Evolutionary conservation across 2,329 filamentous ascomycete species (phyloP).

Genomic region (Ciborinia camelliae): DNA sequence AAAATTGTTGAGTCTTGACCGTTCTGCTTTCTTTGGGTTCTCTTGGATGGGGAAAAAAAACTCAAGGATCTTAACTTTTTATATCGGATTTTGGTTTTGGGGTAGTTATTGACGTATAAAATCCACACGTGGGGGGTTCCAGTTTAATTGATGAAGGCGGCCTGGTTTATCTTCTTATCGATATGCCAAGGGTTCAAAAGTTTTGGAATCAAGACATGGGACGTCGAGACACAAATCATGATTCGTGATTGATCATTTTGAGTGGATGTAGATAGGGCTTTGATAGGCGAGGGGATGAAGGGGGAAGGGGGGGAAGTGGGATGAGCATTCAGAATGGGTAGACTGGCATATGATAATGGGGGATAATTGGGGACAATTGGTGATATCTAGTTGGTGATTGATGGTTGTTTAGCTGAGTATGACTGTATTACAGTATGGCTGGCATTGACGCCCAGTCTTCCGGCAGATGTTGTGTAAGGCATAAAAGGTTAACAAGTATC

Average conservation of each 20-base stretch:
- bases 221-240: neutral
- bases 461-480: neutral
- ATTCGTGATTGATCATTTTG: neutral
- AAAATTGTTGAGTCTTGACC: too few relatives aligned
- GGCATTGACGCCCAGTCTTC: neutral
- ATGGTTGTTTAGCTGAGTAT: neutral
- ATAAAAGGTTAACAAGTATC: too few relatives aligned
- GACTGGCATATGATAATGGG: neutral
- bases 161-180: slow-evolving; percentile 13
- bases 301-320: neutral
- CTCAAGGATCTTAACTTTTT: slow-evolving; percentile 5
- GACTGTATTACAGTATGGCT: too few relatives aligned
- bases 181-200: slow-evolving; percentile 12
- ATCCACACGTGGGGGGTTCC: slow-evolving; percentile 9
- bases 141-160: slow-evolving; percentile 2
- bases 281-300: slow-evolving; percentile 5
- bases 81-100: slow-evolving; percentile 4
- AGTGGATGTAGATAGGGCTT: slow-evolving; percentile 12
- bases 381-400: neutral
- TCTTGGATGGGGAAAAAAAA: too few relatives aligned
- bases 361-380: neutral
- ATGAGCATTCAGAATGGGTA: neutral
- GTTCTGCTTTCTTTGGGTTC: neutral
- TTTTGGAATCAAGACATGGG: neutral
- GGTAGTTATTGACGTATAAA: slow-evolving; percentile 7